Percentiles rank a stretch among this genome's conserved stretches.
Conservation (phyloP, 768 basidiomycete species). For the Solioccasus polychromus region DNA sequence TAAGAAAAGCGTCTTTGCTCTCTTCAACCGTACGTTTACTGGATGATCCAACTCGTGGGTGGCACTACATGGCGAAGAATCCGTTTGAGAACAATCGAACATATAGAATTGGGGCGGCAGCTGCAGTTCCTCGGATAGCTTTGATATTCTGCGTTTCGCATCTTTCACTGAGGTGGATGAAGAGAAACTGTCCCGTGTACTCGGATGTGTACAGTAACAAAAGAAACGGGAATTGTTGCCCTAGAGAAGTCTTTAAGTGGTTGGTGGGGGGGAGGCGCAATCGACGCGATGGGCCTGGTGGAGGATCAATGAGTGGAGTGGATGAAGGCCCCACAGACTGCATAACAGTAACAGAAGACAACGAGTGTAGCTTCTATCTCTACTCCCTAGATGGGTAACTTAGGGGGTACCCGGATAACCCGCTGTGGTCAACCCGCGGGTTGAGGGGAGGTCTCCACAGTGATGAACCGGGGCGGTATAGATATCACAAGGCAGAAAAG, state of each 20-base stretch:
- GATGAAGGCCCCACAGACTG: neutral
- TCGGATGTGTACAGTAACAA: constrained; percentile 20
- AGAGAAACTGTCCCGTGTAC: constrained; percentile 25
- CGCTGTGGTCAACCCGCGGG: too few relatives aligned
- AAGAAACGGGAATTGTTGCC: neutral
- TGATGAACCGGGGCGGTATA: too few relatives aligned
- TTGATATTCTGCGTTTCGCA: neutral
- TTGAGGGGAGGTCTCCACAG: too few relatives aligned
- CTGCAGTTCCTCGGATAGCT: neutral
- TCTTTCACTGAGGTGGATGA: constrained; percentile 2
- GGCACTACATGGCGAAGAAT: neutral
- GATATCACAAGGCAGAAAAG: too few relatives aligned
- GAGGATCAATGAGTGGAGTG: constrained; percentile 4
- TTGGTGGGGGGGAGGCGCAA: constrained; percentile 23
- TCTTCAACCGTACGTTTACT: neutral
- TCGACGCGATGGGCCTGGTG: constrained; percentile 14
- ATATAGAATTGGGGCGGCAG: neutral
- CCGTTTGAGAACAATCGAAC: neutral
- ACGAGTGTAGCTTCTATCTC: too few relatives aligned
- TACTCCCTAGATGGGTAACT: too few relatives aligned
- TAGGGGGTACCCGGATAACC: too few relatives aligned
- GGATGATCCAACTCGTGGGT: neutral
- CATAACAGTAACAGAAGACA: too few relatives aligned
- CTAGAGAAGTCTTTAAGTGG: neutral
- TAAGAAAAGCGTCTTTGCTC: neutral